Base-by-base conservation (phyloP, 805 yeast genomes). In the Saturnispora sekii region DNA sequence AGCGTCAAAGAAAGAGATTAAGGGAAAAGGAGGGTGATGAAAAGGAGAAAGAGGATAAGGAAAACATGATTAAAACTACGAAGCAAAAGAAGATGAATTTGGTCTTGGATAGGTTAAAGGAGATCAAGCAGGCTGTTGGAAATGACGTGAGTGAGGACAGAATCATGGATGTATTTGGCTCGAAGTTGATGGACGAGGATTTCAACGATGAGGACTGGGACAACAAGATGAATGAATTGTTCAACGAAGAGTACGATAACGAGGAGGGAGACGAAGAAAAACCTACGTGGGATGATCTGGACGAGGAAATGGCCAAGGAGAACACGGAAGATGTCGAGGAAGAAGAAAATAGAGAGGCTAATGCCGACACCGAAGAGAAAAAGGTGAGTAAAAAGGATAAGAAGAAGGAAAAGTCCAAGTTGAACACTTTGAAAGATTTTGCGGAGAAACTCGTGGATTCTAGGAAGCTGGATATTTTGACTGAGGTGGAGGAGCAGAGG, bases 151-250 rank as follows among this genome's bases (percentile, higher is more conserved):
- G 71, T 16, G 83, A 81, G 48, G 81, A 76, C 34, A 67, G 70
- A 1, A 73, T 80, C 48, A 72, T 77, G 35, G 70, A 68, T 41
- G 85, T 81, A 28, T 77, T 89, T 56, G 86, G 89, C 11, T 82
- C 81, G 44, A 73, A 81, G 38, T 72, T 90, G 53, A 66, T 93
- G 49, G 84, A 84, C 35, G 94, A 84, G 41, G 97, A 93, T 58
- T 93, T 86, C 60, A 87, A 85, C 53, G 87, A 83, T 56, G 75
- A 81, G 26, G 95, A 86, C 49, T 93, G 97, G 97, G 97, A 93
- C 61, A 67, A 63, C 46, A 79, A 85, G 50, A 79, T 93, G 81
- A 77, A 82, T 39, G 83, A 84, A 58, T 76, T 90, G 30, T 93
- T 93, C 60, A 76, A 87, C 57, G 96, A 89, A 40, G 86, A 81